Evolutionary conservation across 192 early-diverging fungal genomes (phyloP).

Genomic region (Kickxella alabastrina): DNA sequence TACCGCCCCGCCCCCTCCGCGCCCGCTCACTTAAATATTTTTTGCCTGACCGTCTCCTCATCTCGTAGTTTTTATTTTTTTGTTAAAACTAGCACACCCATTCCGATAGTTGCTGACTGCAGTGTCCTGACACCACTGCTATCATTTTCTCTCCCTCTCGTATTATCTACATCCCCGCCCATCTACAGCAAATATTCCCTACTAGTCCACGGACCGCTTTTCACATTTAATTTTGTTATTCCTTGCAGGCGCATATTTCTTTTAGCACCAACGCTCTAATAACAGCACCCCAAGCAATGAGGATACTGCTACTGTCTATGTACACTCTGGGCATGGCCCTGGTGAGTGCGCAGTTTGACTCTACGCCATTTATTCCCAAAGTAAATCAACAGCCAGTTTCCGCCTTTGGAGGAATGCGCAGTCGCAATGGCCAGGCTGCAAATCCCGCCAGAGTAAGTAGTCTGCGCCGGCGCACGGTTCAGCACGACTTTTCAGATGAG

Average conservation of each 20-base stretch:
- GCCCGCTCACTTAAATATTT: too few species aligned
- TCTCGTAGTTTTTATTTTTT: background rate
- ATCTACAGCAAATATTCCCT: too few species aligned
- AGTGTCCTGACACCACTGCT: too few species aligned
- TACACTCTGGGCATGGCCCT: constrained; percentile 9
- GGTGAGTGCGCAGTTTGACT: background rate
- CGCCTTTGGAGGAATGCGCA: constrained; percentile 9
- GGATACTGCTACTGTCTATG: constrained; percentile 10
- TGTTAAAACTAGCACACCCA: background rate
- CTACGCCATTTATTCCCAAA: background rate
- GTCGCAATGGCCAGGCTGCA: constrained; percentile 16
- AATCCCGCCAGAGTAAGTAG: constrained; percentile 5
- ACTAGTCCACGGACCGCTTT: too few species aligned
- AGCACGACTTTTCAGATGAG: constrained; percentile 33
- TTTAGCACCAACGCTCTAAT: too few species aligned
- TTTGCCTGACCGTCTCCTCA: too few species aligned
- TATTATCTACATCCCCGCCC: too few species aligned
- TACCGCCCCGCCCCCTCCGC: too few species aligned
- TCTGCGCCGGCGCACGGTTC: constrained; percentile 28
- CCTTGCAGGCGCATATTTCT: too few species aligned
- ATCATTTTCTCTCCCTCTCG: background rate
- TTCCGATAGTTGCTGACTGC: too few species aligned
- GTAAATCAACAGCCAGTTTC: background rate
- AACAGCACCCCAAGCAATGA: constrained; percentile 10
- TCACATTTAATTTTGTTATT: too few species aligned